These are phyloP conservation scores for Phytophthora sojae DNA, from an alignment of 352 stramenopile genomes.

Conservation along the genomic window DNA sequence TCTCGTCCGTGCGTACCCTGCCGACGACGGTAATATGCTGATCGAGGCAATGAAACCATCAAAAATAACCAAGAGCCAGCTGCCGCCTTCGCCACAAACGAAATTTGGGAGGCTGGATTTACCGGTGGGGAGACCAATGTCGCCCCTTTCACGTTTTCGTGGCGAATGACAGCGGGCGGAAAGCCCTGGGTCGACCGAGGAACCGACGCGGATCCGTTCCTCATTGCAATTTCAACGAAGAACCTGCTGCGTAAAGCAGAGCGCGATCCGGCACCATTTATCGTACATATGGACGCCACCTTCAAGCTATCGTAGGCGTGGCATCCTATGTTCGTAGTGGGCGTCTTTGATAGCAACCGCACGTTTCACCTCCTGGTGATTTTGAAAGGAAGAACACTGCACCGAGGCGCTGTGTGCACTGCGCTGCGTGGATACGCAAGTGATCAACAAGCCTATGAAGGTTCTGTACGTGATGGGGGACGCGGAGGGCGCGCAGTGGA, in stretches of 20 bases:
- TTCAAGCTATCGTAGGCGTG: conserved; percentile 23
- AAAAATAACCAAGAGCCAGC: too few species aligned
- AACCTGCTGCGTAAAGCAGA: background rate
- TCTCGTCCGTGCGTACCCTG: too few species aligned
- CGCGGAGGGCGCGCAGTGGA: conserved; percentile 4
- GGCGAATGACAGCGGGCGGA: background rate
- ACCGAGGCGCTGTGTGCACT: background rate
- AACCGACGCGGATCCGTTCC: conserved; percentile 1
- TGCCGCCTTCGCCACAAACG: background rate
- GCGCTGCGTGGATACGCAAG: background rate
- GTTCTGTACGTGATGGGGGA: background rate
- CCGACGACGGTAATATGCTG: too few species aligned
- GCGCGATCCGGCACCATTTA: background rate
- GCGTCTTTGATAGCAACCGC: conserved; percentile 18
- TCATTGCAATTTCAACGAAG: conserved; percentile 14
- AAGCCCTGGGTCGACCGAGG: conserved; percentile 2
- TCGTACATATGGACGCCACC: conserved; percentile 23
- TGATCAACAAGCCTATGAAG: background rate
- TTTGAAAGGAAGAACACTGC: background rate
- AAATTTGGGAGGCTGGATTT: background rate
- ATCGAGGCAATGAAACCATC: too few species aligned
- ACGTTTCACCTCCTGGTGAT: conserved; percentile 38
- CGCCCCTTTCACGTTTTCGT: conserved; percentile 5
- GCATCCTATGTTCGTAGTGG: conserved; percentile 29
- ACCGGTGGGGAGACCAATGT: background rate